Percentiles rank a stretch among this genome's conserved stretches.
phyloP scores from a whole-genome alignment of 768 basidiomycete genomes.

The Boletus vinaceobasis region DNA sequence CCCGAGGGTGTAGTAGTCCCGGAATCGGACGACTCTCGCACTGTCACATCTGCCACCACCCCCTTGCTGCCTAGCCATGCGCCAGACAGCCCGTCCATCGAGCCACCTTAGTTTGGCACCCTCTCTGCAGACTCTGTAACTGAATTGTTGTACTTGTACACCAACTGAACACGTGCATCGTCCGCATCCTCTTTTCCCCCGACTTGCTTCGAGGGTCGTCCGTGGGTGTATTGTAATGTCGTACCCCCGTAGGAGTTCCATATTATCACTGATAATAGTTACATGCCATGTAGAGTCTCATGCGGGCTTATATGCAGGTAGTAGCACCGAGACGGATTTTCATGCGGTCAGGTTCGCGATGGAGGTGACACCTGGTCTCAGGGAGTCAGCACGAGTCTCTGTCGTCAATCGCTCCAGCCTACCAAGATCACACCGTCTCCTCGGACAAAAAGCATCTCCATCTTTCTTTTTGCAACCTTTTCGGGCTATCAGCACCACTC shows the following conservation, averaged over 20 bases:
- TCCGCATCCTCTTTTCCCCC: neutral
- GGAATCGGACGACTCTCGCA: constrained; percentile 52
- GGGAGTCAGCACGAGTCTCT: constrained; percentile 10
- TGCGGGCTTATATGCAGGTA: constrained; percentile 31
- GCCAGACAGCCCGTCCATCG: neutral
- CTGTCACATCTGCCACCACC: neutral
- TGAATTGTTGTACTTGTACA: neutral
- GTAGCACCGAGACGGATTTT: neutral
- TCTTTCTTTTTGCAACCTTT: constrained; percentile 87
- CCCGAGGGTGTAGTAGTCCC: constrained; percentile 59
- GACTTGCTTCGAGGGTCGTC: neutral
- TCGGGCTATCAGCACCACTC: neutral
- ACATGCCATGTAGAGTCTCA: constrained; percentile 7
- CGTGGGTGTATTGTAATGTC: constrained; percentile 5
- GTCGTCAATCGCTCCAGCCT: constrained; percentile 25
- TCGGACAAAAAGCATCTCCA: constrained; percentile 97
- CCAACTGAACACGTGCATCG: neutral
- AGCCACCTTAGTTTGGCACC: constrained; percentile 4
- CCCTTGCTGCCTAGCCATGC: neutral
- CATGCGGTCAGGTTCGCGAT: constrained; percentile 53
- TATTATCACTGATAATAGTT: constrained; percentile 4
- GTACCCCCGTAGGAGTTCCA: neutral
- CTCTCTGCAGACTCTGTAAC: neutral
- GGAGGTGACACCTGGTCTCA: constrained; percentile 70
- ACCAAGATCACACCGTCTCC: constrained; percentile 97